These are phyloP conservation scores for Xylariaceae sp. DNA, from an alignment of 2,329 filamentous ascomycete species.

Conservation along the genomic window DNA sequence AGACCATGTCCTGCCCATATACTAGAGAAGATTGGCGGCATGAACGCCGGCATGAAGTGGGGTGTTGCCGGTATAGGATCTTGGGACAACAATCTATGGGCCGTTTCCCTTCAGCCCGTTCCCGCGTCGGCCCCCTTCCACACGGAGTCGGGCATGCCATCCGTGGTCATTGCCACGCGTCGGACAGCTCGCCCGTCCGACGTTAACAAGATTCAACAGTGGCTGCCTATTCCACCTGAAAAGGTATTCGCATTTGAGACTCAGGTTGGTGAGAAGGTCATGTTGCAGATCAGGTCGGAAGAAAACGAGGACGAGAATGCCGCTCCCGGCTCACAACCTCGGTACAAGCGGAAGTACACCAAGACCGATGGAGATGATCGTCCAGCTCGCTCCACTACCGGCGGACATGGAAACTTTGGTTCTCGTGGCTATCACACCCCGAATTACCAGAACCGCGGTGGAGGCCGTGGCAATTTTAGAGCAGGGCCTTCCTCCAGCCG, in stretches of 20 bases:
- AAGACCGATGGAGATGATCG: conserved; percentile 29
- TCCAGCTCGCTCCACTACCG: conserved; percentile 27
- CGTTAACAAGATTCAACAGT: conserved; percentile 74
- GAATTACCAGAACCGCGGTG: conserved; percentile 40
- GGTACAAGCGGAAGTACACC: conserved; percentile 54
- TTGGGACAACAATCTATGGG: conserved; percentile 81
- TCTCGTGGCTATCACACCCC: conserved; percentile 38
- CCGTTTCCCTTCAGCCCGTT: conserved; percentile 70
- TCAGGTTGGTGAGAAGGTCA: conserved; percentile 77
- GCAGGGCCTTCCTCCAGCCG: conserved; percentile 34
- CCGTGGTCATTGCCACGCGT: conserved; percentile 76
- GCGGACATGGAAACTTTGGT: conserved; percentile 32
- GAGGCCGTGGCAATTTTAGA: conserved; percentile 28
- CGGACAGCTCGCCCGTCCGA: conserved; percentile 73
- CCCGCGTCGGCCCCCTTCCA: conserved; percentile 62
- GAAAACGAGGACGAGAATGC: conserved; percentile 55
- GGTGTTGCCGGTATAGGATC: conserved; percentile 70
- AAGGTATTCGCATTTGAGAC: conserved; percentile 74
- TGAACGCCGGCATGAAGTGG: conserved; percentile 80
- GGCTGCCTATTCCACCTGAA: conserved; percentile 69
- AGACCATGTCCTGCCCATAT: conserved; percentile 67
- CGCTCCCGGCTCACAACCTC: conserved; percentile 48
- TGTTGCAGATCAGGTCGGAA: conserved; percentile 75
- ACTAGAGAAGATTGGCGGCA: conserved; percentile 77
- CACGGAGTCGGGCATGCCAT: conserved; percentile 71